Base-by-base conservation (phyloP, 768 basidiomycete genomes). In the Udeniomyces megalosporus region DNA sequence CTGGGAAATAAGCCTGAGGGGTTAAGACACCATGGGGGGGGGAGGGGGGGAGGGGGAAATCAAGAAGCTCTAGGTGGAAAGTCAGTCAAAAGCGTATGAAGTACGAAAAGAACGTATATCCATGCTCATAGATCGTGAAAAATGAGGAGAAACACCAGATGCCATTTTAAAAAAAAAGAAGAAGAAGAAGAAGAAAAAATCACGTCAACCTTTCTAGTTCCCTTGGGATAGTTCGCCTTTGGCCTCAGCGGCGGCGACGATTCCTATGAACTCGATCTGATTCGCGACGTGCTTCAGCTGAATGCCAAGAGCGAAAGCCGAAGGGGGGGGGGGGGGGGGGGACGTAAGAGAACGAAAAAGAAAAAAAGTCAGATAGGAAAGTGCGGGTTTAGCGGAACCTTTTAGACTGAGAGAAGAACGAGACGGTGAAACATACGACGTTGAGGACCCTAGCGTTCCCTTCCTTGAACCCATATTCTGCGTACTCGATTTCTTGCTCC, bases 391-490 rank as follows among this genome's bases (percentile, higher is more conserved):
- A 42, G 17, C 38, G 38, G 17, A 29, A 31, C n/a, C 5, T 5
- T 22, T 14, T 28, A 32, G 3, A 32, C 7, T 22, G n/a, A 29
- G 35, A 32, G 20, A 28, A 4, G 24, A 22, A 48, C 38, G 20
- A 10, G 17, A n/a, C 10, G 35, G n/a, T 22, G 4, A 17, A 8
- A 63, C 62, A 48, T 28, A 65, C 63, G 20, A 91, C 86, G n/a
- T 80, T 78, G 31, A 88, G 68, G 1, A 99, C 91, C 62, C 90
- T 83, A 62, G 76, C 75, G 71, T 96, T 99, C 0, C 91, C 93
- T 45, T 84, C 75, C 0, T 89, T 73, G 69, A 92, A 97, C 4
- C 85, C 85, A 76, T 93, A 93, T 73, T 95, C 91, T 45, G 86
- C 84, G 69, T 92, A 99, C 38, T 81, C 80, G 4, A 97, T 76